These are phyloP conservation scores for Sistotremastrum suecicum DNA, from an alignment of 768 basidiomycete species.

Conservation along the genomic window DNA sequence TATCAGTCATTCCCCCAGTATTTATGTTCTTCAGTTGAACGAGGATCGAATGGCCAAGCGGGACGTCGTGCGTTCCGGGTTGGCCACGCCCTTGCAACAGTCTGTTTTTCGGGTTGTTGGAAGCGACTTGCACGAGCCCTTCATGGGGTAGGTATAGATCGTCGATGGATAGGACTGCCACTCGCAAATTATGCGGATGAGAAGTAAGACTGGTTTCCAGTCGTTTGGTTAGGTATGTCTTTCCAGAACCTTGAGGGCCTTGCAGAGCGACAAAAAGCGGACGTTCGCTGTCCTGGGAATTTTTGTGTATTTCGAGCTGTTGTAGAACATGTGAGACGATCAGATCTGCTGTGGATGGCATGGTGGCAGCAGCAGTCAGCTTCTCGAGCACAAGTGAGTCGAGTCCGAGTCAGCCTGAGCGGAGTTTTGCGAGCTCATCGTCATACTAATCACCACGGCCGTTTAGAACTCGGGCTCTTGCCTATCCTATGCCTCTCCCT, in stretches of 20 bases:
- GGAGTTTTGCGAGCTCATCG: too few relatives aligned
- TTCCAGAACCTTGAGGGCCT: conserved; percentile 91
- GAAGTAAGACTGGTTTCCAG: conserved; percentile 28
- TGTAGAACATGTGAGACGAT: too few relatives aligned
- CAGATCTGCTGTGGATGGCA: too few relatives aligned
- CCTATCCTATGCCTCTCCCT: too few relatives aligned
- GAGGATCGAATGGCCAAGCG: conserved; percentile 44
- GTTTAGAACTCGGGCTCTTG: too few relatives aligned
- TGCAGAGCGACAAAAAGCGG: conserved; percentile 83
- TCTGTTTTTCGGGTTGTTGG: conserved; percentile 38
- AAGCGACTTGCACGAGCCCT: conserved; percentile 41
- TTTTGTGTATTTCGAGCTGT: neutral
- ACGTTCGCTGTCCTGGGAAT: neutral
- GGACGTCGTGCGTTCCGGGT: conserved; percentile 83
- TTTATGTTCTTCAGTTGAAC: conserved; percentile 32
- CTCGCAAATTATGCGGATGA: conserved; percentile 35
- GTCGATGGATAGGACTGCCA: conserved; percentile 62
- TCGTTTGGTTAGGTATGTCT: conserved; percentile 61
- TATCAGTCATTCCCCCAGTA: neutral
- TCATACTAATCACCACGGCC: too few relatives aligned
- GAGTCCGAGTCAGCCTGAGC: neutral
- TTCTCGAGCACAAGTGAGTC: neutral
- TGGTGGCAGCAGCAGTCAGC: too few relatives aligned
- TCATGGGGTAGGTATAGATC: conserved; percentile 76
- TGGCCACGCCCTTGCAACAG: conserved; percentile 78